Evolutionary conservation across 1,284 basidiomycete genomes (phyloP).

Genomic region (Ganoderma lingzhi): DNA sequence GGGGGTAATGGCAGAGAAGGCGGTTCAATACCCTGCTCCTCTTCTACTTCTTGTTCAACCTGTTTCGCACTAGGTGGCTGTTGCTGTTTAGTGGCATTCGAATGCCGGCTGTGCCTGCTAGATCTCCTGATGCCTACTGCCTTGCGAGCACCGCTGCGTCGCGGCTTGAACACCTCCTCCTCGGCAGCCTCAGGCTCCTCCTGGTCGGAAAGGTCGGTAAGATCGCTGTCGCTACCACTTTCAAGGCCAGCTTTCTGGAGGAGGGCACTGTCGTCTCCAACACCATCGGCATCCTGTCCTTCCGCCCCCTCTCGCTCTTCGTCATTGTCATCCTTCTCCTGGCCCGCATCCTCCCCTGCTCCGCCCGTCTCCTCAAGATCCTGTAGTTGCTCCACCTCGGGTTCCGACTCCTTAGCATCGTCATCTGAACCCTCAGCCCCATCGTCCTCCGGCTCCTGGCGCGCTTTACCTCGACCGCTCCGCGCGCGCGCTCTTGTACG

Average conservation of each 20-base stretch:
- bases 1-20: constrained; percentile 43
- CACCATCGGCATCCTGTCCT: constrained; percentile 26
- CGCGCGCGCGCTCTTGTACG: constrained; percentile 25
- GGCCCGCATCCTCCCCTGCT: constrained; percentile 18
- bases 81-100: constrained; percentile 4
- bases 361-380: constrained; percentile 29
- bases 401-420: constrained; percentile 7
- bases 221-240: constrained; percentile 68
- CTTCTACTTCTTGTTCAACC: constrained; percentile 18
- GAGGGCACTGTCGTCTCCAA: constrained; percentile 21
- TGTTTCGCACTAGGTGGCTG: not conserved
- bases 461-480: constrained; percentile 26
- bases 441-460: constrained; percentile 13
- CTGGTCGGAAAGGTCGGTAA: constrained; percentile 68
- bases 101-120: not conserved
- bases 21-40: constrained; percentile 30
- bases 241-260: constrained; percentile 60
- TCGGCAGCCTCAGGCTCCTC: constrained; percentile 27
- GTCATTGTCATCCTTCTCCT: constrained; percentile 12
- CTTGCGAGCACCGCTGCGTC: constrained; percentile 9
- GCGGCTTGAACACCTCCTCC: constrained; percentile 16
- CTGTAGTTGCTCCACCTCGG: not conserved
- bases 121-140: constrained; percentile 13
- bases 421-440: constrained; percentile 8
- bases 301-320: constrained; percentile 20